Percentiles rank a stretch among this genome's conserved stretches.
Evolutionary conservation across 106 monocot species (phyloP).

Genomic region (Acorus calamus): DNA sequence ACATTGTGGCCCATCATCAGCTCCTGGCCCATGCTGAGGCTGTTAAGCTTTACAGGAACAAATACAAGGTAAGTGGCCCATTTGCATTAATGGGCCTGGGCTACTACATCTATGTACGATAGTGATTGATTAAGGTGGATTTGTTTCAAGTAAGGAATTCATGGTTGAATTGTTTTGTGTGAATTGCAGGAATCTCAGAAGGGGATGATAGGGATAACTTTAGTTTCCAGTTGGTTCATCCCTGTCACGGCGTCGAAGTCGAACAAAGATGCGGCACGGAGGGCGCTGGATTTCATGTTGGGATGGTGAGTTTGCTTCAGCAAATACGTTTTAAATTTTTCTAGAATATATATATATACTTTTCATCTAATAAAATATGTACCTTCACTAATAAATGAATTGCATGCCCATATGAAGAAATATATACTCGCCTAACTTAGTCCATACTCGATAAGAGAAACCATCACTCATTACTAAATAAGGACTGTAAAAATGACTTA

Average conservation of each 20-base stretch:
- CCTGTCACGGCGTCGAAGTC: conserved; percentile 11
- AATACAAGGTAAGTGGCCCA: conserved; percentile 38
- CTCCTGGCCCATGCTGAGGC: conserved; percentile 45
- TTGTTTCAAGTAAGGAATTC: too few relatives aligned
- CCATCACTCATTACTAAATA: too few relatives aligned
- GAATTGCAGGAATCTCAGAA: conserved; percentile 23
- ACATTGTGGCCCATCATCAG: conserved; percentile 33
- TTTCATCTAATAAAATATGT: too few relatives aligned
- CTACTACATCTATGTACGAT: too few relatives aligned
- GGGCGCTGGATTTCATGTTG: conserved; percentile 30
- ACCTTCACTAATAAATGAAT: too few relatives aligned
- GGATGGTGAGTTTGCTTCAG: conserved; percentile 23
- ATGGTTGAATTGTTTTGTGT: background rate
- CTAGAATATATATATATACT: too few relatives aligned
- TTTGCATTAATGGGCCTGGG: too few relatives aligned
- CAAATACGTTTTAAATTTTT: background rate
- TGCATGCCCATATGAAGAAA: too few relatives aligned
- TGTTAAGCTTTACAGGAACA: conserved; percentile 40
- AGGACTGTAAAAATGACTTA: too few relatives aligned
- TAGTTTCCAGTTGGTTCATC: conserved; percentile 16
- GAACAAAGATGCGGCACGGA: conserved; percentile 4
- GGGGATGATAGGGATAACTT: conserved; percentile 33
- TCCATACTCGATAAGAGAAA: too few relatives aligned
- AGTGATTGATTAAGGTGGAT: too few relatives aligned
- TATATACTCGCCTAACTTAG: too few relatives aligned